Evolutionary conservation across 2,329 filamentous ascomycete genomes (phyloP).

Genomic region (Magnaporthiopsis rhizophila): DNA sequence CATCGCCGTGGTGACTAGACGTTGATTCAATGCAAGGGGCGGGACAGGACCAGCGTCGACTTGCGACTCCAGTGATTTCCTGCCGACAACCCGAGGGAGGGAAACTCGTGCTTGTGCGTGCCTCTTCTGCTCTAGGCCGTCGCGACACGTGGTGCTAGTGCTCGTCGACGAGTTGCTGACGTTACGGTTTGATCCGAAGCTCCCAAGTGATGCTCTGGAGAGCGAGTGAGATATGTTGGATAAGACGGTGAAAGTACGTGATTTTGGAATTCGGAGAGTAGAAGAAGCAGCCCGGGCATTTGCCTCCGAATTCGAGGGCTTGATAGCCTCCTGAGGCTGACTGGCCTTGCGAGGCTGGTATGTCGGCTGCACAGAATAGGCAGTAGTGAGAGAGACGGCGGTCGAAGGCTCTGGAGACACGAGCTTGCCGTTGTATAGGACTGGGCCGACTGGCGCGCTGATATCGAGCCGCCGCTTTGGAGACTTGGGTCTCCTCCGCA

Average conservation of each 20-base stretch:
- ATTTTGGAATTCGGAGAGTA: conserved; percentile 3
- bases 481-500: background rate
- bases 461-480: background rate
- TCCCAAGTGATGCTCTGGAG: conserved; percentile 7
- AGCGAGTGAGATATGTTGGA: conserved; percentile 9
- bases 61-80: background rate
- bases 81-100: conserved; percentile 1
- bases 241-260: conserved; percentile 9
- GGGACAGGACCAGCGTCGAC: background rate
- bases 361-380: conserved; percentile 8
- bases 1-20: conserved; percentile 29
- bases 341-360: background rate
- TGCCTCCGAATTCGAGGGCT: background rate
- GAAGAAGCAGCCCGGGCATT: background rate
- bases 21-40: conserved; percentile 13
- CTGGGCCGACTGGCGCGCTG: conserved; percentile 4
- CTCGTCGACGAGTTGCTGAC: conserved; percentile 7
- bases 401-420: conserved; percentile 5
- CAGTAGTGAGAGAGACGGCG: conserved; percentile 2
- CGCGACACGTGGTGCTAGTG: background rate
- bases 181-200: conserved; percentile 8
- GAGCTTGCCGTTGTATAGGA: conserved; percentile 6
- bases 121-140: background rate
- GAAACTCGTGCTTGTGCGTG: background rate
- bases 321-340: background rate